Base-by-base conservation (phyloP, 176 grass and related monocot species). In the Otatea glauca region DNA sequence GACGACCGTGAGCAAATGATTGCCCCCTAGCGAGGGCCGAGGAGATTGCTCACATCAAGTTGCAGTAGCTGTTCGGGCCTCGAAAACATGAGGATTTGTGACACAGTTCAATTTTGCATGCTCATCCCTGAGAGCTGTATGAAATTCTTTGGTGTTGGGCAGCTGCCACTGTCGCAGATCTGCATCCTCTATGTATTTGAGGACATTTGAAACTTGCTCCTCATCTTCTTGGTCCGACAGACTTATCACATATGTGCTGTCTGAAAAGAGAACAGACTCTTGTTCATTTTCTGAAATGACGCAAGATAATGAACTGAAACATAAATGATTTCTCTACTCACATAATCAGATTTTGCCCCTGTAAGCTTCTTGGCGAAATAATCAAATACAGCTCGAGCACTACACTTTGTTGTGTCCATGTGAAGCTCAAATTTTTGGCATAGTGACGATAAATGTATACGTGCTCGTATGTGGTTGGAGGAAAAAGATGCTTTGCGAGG, bases 141-240 rank as follows among this genome's bases (percentile, higher is more conserved):
- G 91, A 77, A 99, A 96, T 76, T 87, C 86, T 64, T 93, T 92
- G 56, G 76, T 86, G 61, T 88, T 83, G 54, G 80, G 84, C 37
- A 92, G 76, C 55, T 89, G 68, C 93, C 93, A 90, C 44, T 38
- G 83, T n/a, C 55, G 81, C 84, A 96, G 76, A 88, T 92, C 90
- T 58, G 83, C 78, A 88, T 99, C 93, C 38, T 99, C 89, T 84
- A 96, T n/a, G 69, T 96, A 94, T 81, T 75, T 87, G 29, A 99
- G 39, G 72, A 92, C 75, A 80, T 74, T 79, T 74, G 48, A 72
- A 85, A 94, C 78, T 39, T 88, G 72, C 27, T 81, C 78, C 75
- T 67, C 58, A 29, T 94, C 66, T 86, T 94, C 91, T 75, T 88
- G 80, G 12, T 82, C 77, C 70, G 92, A 85, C 64, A 92, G 71